A percentile compares a stretch with the other conserved stretches of the same genome.
Evolutionary conservation across 306 rosid genomes (phyloP).

Genomic region (Sicyos baderoa): DNA sequence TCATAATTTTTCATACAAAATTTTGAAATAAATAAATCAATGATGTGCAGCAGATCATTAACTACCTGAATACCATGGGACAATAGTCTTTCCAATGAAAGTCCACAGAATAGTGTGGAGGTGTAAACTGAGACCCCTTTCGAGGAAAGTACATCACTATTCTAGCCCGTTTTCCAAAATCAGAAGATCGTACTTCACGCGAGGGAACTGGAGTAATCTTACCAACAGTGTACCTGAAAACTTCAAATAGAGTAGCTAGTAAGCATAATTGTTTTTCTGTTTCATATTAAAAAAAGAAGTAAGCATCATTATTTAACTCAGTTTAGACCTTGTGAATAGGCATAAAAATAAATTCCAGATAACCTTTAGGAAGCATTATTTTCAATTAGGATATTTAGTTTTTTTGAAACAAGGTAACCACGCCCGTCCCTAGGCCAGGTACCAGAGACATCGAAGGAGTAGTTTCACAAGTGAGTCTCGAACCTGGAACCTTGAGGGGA

Average conservation of each 20-base stretch:
- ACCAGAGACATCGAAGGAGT: too few species aligned
- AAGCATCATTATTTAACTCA: neutral
- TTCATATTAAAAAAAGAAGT: constrained; percentile 5
- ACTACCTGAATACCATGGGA: constrained; percentile 97
- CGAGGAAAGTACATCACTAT: constrained; percentile 83
- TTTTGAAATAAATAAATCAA: neutral
- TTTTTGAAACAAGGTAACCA: too few species aligned
- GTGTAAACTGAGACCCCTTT: constrained; percentile 81
- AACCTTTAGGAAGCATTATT: neutral
- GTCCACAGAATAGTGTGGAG: constrained; percentile 76
- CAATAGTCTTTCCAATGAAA: constrained; percentile 97
- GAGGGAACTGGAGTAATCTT: constrained; percentile 89
- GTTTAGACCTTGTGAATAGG: neutral
- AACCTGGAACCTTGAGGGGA: too few species aligned
- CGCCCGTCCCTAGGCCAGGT: too few species aligned
- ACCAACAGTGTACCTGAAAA: constrained; percentile 90
- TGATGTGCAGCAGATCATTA: constrained; percentile 13
- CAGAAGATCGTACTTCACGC: constrained; percentile 93
- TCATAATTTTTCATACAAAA: neutral
- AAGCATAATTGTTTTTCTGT: neutral
- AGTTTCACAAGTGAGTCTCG: too few species aligned
- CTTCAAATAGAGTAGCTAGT: constrained; percentile 31
- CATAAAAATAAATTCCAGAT: neutral
- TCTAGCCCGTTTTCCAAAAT: constrained; percentile 88
- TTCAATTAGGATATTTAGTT: neutral